Base-by-base conservation (phyloP, 352 stramenopile genomes). In the Globisporangium barbulae region DNA sequence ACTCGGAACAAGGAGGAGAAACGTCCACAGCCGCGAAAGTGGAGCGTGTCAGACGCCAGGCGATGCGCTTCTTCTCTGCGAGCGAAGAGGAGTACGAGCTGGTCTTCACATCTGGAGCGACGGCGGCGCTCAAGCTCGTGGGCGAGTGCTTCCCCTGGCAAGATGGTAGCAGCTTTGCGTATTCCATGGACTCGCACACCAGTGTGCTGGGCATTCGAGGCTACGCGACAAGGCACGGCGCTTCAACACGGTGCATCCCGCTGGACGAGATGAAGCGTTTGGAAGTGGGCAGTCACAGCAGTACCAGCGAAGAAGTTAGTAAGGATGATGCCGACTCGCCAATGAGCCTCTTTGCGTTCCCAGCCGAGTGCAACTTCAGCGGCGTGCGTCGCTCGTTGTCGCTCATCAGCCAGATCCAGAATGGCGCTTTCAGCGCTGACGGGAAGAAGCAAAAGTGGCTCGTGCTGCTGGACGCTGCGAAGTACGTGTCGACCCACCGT, bases 31-130 rank as follows among this genome's bases (percentile, higher is more conserved):
- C 55, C 31, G 74, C 59, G 21, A 73, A 63, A 42, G 68, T 96
- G 19, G 81, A 83, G 8, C 48, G 52, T 15, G 71, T 85, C 12
- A 71, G 76, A 25, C 74, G 73, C 8, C 73, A 78, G n/a, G 64
- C 89, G n/a, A 61, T 95, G 31, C 50, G 49, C 8, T 91, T 94
- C 64, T 92, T 95, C 67, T 70, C 76, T 28, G 81, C 83, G 2
- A 74, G 64, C 17, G 76, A 87, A n/a, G 69, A 86, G 37, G 77
- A 93, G 33, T 94, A 94, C 66, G 71, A 79, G 42, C 58, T 97
- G 17, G 73, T 97, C 21, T 96, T 97, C 71, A 97, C 89, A 12
- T 91, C 85, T 5, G 89, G 89, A 2, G 81, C 89, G 12, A 97
- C 89, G 2, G 79, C 83, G 5, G 77, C 79, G 28, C 69, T 97